phyloP scores from a whole-genome alignment of 371 early-diverging fungal species.

The Caulochytrium protostelioides region DNA sequence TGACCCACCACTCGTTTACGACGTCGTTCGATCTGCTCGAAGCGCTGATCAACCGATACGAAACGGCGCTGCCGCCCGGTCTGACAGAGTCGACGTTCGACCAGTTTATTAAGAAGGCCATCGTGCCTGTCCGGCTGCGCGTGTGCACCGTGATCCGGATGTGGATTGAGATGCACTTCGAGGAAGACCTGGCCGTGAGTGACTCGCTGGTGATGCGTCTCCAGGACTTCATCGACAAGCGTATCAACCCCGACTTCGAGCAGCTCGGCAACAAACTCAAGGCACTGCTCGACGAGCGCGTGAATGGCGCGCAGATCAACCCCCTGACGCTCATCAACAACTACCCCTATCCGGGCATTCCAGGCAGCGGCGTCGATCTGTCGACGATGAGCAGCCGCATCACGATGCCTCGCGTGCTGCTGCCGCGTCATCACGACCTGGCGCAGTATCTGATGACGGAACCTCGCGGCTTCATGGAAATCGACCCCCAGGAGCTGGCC shows the following conservation, averaged over 20 bases:
- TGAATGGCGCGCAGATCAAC: no score
- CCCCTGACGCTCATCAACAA: no score
- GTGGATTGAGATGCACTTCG: slow-evolving; percentile 22
- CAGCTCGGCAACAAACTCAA: background rate
- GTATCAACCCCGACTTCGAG: slow-evolving; percentile 16
- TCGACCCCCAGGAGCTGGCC: slow-evolving; percentile 29
- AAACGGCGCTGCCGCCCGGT: slow-evolving; percentile 18
- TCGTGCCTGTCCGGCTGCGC: slow-evolving; percentile 18
- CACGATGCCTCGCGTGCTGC: no score
- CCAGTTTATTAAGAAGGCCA: slow-evolving; percentile 14
- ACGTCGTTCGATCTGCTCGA: slow-evolving; percentile 22
- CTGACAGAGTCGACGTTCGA: slow-evolving; percentile 15
- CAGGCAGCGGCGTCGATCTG: no score
- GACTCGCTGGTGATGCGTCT: slow-evolving; percentile 10
- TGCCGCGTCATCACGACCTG: no score
- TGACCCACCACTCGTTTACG: slow-evolving; percentile 33
- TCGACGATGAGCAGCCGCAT: no score
- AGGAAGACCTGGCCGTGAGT: slow-evolving; percentile 21
- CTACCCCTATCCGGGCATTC: no score
- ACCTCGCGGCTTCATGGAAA: slow-evolving; percentile 9
- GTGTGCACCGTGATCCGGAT: slow-evolving; percentile 13
- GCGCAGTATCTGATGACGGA: slow-evolving; percentile 1
- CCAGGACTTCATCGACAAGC: slow-evolving; percentile 17
- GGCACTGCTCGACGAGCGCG: no score
- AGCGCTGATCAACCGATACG: slow-evolving; percentile 15